A percentile compares a stretch with the other conserved stretches of the same genome.
Conservation (phyloP, 371 early-diverging fungal genomes). For the Choanephora cucurbitarum region DNA sequence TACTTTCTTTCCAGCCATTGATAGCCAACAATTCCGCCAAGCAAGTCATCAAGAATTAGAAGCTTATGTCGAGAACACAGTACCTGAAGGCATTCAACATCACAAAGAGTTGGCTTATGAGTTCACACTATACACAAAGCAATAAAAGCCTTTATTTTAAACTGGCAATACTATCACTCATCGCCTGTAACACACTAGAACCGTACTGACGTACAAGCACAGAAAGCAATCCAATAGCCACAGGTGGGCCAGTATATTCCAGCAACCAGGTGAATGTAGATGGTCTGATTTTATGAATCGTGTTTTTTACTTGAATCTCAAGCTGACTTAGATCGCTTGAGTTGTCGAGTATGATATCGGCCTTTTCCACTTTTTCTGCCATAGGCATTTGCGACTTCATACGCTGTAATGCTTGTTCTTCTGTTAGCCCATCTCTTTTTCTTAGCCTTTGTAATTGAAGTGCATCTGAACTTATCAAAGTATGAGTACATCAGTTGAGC, state of each 20-base stretch:
- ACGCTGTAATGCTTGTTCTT: slow-evolving; percentile 68
- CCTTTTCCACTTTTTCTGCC: slow-evolving; percentile 71
- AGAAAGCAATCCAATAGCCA: slow-evolving; percentile 4
- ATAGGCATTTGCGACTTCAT: slow-evolving; percentile 86
- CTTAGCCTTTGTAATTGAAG: slow-evolving; percentile 78
- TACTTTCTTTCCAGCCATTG: slow-evolving; percentile 66
- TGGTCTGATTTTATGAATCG: slow-evolving; percentile 50
- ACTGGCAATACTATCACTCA: slow-evolving; percentile 17
- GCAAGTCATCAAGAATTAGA: slow-evolving; percentile 45
- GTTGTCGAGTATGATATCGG: slow-evolving; percentile 87
- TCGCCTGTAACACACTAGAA: slow-evolving; percentile 10
- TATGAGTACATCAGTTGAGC: neutral
- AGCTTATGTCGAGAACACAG: slow-evolving; percentile 38
- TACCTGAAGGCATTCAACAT: slow-evolving; percentile 45
- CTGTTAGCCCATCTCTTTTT: slow-evolving; percentile 67
- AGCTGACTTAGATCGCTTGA: slow-evolving; percentile 66
- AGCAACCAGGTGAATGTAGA: slow-evolving; percentile 40
- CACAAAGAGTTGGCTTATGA: slow-evolving; percentile 46
- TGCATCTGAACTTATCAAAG: slow-evolving; percentile 61
- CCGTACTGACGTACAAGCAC: slow-evolving; percentile 5
- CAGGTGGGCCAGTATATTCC: slow-evolving; percentile 46
- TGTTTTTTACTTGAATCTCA: slow-evolving; percentile 58
- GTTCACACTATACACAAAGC: slow-evolving; percentile 46
- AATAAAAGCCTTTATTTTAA: slow-evolving; percentile 12
- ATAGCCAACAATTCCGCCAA: slow-evolving; percentile 23